phyloP scores from a whole-genome alignment of 2,329 filamentous ascomycete genomes.

The Scedosporium minutisporum region DNA sequence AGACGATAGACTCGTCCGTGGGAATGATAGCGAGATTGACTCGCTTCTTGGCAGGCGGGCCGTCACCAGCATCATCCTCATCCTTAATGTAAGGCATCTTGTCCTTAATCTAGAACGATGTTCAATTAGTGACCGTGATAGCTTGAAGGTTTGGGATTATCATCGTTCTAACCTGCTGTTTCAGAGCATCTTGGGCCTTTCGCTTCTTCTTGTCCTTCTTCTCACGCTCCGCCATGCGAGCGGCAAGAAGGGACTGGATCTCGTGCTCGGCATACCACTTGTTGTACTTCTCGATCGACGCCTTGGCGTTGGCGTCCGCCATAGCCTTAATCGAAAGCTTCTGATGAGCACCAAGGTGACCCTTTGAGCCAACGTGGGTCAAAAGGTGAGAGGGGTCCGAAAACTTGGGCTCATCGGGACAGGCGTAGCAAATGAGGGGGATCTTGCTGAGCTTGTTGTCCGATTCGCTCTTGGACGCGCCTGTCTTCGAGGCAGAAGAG shows the following conservation, averaged over 20 bases:
- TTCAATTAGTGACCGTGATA: neutral
- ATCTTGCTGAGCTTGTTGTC: conserved; percentile 39
- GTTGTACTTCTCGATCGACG: conserved; percentile 59
- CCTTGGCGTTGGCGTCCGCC: conserved; percentile 54
- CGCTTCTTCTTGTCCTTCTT: conserved; percentile 11
- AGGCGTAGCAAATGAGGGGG: conserved; percentile 72
- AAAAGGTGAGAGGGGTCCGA: conserved; percentile 87
- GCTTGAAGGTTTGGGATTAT: neutral
- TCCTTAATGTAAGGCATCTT: neutral
- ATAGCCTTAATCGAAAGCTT: conserved; percentile 66
- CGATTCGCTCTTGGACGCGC: conserved; percentile 14
- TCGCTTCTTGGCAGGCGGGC: neutral
- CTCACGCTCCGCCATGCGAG: conserved; percentile 48
- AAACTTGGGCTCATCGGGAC: conserved; percentile 69
- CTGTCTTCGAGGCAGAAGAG: conserved; percentile 5
- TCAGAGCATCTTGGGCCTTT: neutral
- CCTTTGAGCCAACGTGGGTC: conserved; percentile 86
- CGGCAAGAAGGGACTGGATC: conserved; percentile 64
- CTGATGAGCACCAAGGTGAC: conserved; percentile 78
- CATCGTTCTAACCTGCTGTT: neutral
- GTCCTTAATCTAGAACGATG: neutral
- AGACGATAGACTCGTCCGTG: neutral
- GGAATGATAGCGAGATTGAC: too few relatives aligned
- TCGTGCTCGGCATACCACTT: conserved; percentile 66
- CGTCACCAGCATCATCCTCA: neutral